phyloP scores from a whole-genome alignment of 805 yeast genomes.

The Vanderwaltozyma yarrowii region DNA sequence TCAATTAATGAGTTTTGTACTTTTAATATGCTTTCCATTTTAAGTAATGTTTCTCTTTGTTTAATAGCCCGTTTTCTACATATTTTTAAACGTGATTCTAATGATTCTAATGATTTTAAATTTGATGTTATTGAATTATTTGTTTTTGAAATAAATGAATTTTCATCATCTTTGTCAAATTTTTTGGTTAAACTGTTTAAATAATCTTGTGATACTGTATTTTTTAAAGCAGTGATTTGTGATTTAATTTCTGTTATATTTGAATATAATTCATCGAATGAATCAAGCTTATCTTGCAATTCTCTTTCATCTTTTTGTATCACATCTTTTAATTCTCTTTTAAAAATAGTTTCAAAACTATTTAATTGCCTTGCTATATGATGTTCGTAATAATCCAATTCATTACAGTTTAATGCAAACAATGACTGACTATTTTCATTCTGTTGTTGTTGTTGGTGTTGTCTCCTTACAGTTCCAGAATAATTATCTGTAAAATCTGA shows the following conservation, averaged over 20 bases:
- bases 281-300: constrained; percentile 20
- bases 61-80: constrained; percentile 12
- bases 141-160: constrained; percentile 19
- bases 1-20: constrained; percentile 5
- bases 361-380: constrained; percentile 17
- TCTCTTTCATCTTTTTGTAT: constrained; percentile 21
- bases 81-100: constrained; percentile 21
- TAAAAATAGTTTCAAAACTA: constrained; percentile 18
- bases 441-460: too few species aligned
- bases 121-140: constrained; percentile 7
- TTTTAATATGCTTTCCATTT: constrained; percentile 20
- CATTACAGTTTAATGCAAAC: constrained; percentile 8
- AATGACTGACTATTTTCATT: too few species aligned
- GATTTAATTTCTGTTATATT: constrained; percentile 24
- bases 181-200: constrained; percentile 20
- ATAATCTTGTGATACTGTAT: constrained; percentile 21
- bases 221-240: constrained; percentile 17
- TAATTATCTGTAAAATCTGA: too few species aligned
- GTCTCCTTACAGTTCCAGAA: too few species aligned
- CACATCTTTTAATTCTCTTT: constrained; percentile 12
- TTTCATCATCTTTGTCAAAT: constrained; percentile 17
- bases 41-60: constrained; percentile 20
- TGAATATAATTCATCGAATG: constrained; percentile 16
- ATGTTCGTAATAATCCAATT: constrained; percentile 14
- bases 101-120: constrained; percentile 16